A percentile compares a stretch with the other conserved stretches of the same genome.
Evolutionary conservation across 331 rosid genomes (phyloP).

Genomic region (Ulmus americana): DNA sequence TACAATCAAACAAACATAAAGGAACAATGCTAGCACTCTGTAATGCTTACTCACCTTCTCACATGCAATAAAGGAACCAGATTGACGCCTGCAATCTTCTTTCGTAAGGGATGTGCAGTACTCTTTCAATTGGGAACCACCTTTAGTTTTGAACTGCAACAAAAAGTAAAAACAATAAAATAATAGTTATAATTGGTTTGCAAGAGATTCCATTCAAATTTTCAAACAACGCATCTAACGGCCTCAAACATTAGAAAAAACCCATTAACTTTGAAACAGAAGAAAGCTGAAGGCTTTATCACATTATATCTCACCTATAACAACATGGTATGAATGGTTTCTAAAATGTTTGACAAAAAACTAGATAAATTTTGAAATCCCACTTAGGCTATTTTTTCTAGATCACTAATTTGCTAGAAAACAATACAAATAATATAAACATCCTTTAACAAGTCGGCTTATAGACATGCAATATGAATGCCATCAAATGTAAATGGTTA

Average conservation of each 20-base stretch:
- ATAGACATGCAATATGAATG: background rate
- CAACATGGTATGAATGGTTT: background rate
- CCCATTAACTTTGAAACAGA: background rate
- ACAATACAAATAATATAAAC: background rate
- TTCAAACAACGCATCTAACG: background rate
- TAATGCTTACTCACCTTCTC: slow-evolving; percentile 59
- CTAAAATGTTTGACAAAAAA: background rate
- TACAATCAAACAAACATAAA: background rate
- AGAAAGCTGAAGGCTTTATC: background rate
- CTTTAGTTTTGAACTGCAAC: slow-evolving; percentile 83
- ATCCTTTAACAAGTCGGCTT: background rate
- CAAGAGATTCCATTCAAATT: background rate
- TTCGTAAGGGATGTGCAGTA: slow-evolving; percentile 85
- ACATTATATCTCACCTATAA: background rate
- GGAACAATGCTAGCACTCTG: background rate
- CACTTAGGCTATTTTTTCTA: background rate
- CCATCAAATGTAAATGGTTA: background rate
- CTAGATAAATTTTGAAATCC: background rate
- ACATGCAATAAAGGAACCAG: slow-evolving; percentile 75
- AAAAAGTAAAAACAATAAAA: slow-evolving; percentile 17
- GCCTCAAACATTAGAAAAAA: background rate
- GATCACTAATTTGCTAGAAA: background rate
- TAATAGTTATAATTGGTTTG: background rate
- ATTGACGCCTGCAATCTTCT: slow-evolving; percentile 87
- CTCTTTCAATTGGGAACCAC: slow-evolving; percentile 76